phyloP scores from a whole-genome alignment of 1,284 basidiomycete species.

The Moesziomyces parantarcticus region DNA sequence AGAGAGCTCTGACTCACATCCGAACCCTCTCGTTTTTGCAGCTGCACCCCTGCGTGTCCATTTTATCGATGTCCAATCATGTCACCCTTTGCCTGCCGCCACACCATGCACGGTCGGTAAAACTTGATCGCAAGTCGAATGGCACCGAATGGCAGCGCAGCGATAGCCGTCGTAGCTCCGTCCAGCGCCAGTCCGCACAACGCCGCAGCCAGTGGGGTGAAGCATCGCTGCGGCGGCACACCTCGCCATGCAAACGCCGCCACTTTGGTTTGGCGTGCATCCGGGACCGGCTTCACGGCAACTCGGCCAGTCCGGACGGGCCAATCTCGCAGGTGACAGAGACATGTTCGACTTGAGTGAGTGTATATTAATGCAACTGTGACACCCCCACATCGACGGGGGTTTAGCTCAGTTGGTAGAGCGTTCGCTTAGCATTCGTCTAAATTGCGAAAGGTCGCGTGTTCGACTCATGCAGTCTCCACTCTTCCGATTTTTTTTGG shows the following conservation, averaged over 20 bases:
- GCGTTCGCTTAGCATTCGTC: slow-evolving; percentile 56
- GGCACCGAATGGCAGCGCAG: no score
- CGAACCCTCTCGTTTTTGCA: neutral
- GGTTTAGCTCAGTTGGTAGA: slow-evolving; percentile 61
- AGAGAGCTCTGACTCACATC: neutral
- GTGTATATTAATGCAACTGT: slow-evolving; percentile 1
- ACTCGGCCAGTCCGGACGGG: slow-evolving; percentile 3
- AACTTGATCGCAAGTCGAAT: no score
- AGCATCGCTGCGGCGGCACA: no score
- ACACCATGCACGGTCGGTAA: no score
- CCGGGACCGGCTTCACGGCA: neutral
- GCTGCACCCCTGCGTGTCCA: neutral
- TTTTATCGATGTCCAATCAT: neutral
- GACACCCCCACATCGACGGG: neutral
- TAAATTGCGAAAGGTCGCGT: slow-evolving; percentile 55
- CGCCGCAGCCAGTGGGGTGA: no score
- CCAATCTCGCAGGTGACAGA: slow-evolving; percentile 10
- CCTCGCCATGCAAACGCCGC: neutral
- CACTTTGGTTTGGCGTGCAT: neutral
- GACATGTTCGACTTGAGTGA: neutral
- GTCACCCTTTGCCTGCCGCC: no score
- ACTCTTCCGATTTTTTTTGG: slow-evolving; percentile 12
- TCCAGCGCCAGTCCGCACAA: no score
- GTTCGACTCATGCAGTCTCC: slow-evolving; percentile 59
- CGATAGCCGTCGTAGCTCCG: no score